Base-by-base conservation (phyloP, 2,329 filamentous ascomycete species). In the Xylaria sp. region DNA sequence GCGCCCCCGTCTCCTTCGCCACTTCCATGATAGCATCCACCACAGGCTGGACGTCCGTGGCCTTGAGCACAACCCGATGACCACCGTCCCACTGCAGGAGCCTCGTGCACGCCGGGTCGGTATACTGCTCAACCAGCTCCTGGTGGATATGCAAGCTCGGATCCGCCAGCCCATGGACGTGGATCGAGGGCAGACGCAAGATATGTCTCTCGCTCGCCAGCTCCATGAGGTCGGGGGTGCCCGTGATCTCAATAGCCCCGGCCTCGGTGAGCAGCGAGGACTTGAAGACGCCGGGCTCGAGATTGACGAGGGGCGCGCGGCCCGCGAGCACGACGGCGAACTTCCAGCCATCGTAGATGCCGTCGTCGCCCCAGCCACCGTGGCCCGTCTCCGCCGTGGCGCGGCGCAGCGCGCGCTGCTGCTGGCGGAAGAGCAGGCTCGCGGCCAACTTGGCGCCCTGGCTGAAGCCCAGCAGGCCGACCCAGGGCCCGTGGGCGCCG, bases 61-160 rank as follows among this genome's bases (percentile, higher is more conserved):
- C 79, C 78, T 90, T 90, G 61, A 93, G 82, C 1, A 90, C 89
- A 49, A 94, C 79, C 5, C 90, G 78, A 73, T 94, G 91, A 1
- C 81, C 82, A 0, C 89, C 90, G 59, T 91, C 83, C 91, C 90
- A 93, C 73, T 92, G 88, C 1, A 93, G 73, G 46, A 92, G 63
- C 38, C 75, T 80, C 5, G 83, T 77, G 2, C 77, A 85, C 0
- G 79, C 81, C 9, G 78, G 71, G 51, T 85, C 79, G 71, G 87
- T 90, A 72, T 88, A 92, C 53, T 83, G 75, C 8, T 84, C 73
- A 52, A 86, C 70, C 67, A 89, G 70, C 71, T 81, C 77, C 56
- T 81, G 76, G 71, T 91, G 89, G 44, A 85, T 74, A 60, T 83
- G 76, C 23, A 92, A 69, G 0, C 86, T 87, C 0, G 82, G 79